Percentiles rank a stretch among this genome's conserved stretches.
Conservation (phyloP, 768 basidiomycete genomes). For the Pleurotus platypus region DNA sequence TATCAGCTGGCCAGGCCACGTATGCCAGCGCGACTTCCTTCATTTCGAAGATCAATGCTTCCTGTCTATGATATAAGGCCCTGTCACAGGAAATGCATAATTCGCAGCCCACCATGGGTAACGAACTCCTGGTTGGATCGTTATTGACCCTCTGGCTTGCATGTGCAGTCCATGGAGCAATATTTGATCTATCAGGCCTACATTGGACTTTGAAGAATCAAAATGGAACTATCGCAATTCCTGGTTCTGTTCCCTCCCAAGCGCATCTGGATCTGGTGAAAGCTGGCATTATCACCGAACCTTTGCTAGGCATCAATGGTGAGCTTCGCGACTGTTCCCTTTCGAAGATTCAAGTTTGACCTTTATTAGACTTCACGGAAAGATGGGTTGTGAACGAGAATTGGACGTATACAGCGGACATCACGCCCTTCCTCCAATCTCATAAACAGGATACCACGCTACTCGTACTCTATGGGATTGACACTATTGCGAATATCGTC, state of each 20-base stretch:
- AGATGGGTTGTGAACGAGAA: slow-evolving; percentile 55
- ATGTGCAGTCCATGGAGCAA: slow-evolving; percentile 13
- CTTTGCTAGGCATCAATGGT: slow-evolving; percentile 53
- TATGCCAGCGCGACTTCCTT: not conserved
- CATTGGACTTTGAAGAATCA: slow-evolving; percentile 51
- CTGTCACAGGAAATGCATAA: not conserved
- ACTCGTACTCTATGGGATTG: slow-evolving; percentile 53
- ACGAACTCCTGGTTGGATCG: not conserved
- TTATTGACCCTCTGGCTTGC: not conserved
- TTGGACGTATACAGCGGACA: slow-evolving; percentile 57
- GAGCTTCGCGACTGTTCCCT: not conserved
- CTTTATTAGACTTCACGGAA: slow-evolving; percentile 42
- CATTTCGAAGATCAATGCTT: not conserved
- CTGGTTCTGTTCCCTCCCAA: slow-evolving; percentile 49
- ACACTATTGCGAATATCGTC: slow-evolving; percentile 55
- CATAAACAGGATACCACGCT: slow-evolving; percentile 21
- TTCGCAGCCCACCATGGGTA: not conserved
- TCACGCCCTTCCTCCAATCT: slow-evolving; percentile 38
- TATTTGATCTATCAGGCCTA: slow-evolving; percentile 42
- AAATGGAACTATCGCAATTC: slow-evolving; percentile 51
- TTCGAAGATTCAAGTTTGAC: not conserved
- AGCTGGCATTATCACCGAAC: slow-evolving; percentile 51
- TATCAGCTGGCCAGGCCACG: not conserved
- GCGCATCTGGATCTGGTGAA: slow-evolving; percentile 49
- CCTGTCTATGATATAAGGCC: not conserved